phyloP scores from a whole-genome alignment of 2,329 filamentous ascomycete species.

The Nemania sp. region DNA sequence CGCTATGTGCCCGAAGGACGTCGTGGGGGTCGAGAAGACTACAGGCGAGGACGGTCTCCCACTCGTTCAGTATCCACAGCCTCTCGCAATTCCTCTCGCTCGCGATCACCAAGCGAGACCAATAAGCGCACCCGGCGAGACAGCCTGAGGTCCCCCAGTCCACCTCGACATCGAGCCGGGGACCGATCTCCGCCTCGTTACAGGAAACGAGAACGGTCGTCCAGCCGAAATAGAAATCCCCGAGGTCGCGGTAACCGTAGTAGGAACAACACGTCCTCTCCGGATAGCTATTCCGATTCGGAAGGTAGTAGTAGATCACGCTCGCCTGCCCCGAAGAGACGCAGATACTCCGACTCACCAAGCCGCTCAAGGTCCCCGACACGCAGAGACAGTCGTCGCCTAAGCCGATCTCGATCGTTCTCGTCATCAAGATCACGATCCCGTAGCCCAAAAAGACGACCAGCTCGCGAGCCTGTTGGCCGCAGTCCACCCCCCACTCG shows the following conservation, averaged over 20 bases:
- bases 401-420: conserved; percentile 55
- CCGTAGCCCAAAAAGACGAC: conserved; percentile 51
- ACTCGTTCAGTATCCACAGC: conserved; percentile 54
- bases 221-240: conserved; percentile 44
- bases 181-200: conserved; percentile 48
- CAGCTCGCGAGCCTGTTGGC: conserved; percentile 51
- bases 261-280: conserved; percentile 50
- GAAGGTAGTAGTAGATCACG: conserved; percentile 46
- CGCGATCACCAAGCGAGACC: conserved; percentile 45
- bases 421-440: conserved; percentile 53
- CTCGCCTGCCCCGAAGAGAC: conserved; percentile 62
- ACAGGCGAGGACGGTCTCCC: conserved; percentile 57
- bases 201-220: conserved; percentile 50
- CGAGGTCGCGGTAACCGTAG: conserved; percentile 44
- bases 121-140: conserved; percentile 45
- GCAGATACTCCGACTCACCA: conserved; percentile 62
- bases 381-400: conserved; percentile 55
- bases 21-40: conserved; percentile 56
- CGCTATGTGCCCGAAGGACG: conserved; percentile 66
- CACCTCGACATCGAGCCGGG: conserved; percentile 44
- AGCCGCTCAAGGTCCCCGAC: conserved; percentile 59
- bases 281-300: conserved; percentile 44
- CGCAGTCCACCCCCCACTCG: conserved; percentile 52
- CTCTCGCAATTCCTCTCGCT: conserved; percentile 54
- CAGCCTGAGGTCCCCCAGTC: conserved; percentile 46